These are phyloP conservation scores for Lecanicillium sp. DNA, from an alignment of 2,329 filamentous ascomycete genomes.

Conservation along the genomic window DNA sequence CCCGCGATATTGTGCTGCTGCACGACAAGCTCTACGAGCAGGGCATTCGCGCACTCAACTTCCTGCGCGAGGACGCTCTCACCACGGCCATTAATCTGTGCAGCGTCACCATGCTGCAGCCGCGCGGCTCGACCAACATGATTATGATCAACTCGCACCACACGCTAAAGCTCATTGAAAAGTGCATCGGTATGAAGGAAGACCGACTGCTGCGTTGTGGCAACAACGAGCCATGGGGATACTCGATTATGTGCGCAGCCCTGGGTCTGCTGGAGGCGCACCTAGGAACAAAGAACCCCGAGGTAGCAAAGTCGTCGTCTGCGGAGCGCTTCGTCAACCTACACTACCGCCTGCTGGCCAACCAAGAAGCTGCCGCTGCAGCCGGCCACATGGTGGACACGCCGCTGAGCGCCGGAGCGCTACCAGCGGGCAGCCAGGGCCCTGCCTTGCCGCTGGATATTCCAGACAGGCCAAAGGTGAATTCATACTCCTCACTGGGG, in stretches of 20 bases:
- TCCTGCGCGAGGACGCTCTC: conserved; percentile 51
- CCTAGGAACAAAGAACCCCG: conserved; percentile 47
- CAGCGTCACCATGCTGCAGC: conserved; percentile 54
- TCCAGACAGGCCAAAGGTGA: conserved; percentile 32
- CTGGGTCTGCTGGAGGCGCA: conserved; percentile 52
- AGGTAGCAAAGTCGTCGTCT: conserved; percentile 50
- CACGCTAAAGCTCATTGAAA: conserved; percentile 53
- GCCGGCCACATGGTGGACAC: conserved; percentile 19
- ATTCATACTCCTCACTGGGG: conserved; percentile 11
- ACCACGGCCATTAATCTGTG: conserved; percentile 54
- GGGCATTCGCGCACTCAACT: conserved; percentile 51
- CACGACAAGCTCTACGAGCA: conserved; percentile 53
- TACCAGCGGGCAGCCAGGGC: conserved; percentile 16
- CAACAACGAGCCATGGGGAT: conserved; percentile 58
- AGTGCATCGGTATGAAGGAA: conserved; percentile 53
- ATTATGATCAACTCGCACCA: conserved; percentile 56
- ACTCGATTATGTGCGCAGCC: conserved; percentile 55
- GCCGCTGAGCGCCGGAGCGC: conserved; percentile 14
- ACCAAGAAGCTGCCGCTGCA: conserved; percentile 39
- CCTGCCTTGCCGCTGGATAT: conserved; percentile 24
- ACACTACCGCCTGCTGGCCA: conserved; percentile 48
- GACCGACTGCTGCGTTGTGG: conserved; percentile 53
- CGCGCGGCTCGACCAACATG: conserved; percentile 50
- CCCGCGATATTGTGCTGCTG: conserved; percentile 53
- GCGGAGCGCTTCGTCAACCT: conserved; percentile 52